A percentile compares a stretch with the other conserved stretches of the same genome.
phyloP scores from a whole-genome alignment of 139 green algal genomes.

The Monoraphidium neglectum region DNA sequence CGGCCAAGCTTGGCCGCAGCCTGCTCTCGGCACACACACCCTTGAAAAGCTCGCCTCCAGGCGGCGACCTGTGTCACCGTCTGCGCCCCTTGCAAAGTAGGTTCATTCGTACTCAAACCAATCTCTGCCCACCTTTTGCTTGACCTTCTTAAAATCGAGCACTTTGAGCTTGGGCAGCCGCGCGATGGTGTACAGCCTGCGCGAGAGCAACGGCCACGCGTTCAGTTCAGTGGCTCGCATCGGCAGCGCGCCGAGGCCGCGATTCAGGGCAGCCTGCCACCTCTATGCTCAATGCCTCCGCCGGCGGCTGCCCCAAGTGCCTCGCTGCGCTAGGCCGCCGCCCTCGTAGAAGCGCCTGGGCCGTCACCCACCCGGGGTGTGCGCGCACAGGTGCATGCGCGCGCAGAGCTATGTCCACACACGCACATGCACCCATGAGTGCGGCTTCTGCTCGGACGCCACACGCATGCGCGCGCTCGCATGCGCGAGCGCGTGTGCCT shows the following conservation, averaged over 20 bases:
- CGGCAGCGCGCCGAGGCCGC: too few relatives aligned
- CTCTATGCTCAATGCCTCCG: too few relatives aligned
- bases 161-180: constrained; percentile 79
- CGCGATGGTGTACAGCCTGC: constrained; percentile 86
- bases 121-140: constrained; percentile 78
- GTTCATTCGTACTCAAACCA: background rate
- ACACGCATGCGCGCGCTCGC: too few relatives aligned
- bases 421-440: background rate
- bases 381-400: background rate
- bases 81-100: background rate
- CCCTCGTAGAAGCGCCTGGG: too few relatives aligned
- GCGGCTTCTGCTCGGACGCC: background rate
- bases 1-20: background rate
- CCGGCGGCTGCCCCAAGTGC: too few relatives aligned
- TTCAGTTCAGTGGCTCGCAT: too few relatives aligned
- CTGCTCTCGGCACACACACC: background rate
- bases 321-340: too few relatives aligned
- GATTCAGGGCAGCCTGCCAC: too few relatives aligned
- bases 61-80: background rate
- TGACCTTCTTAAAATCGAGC: constrained; percentile 96
- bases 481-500: too few relatives aligned
- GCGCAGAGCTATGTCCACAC: constrained; percentile 7
- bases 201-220: too few relatives aligned
- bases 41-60: background rate
- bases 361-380: too few relatives aligned